Evolutionary conservation across 2,329 filamentous ascomycete species (phyloP).

Genomic region (Cylindrodendrum hubeiense): DNA sequence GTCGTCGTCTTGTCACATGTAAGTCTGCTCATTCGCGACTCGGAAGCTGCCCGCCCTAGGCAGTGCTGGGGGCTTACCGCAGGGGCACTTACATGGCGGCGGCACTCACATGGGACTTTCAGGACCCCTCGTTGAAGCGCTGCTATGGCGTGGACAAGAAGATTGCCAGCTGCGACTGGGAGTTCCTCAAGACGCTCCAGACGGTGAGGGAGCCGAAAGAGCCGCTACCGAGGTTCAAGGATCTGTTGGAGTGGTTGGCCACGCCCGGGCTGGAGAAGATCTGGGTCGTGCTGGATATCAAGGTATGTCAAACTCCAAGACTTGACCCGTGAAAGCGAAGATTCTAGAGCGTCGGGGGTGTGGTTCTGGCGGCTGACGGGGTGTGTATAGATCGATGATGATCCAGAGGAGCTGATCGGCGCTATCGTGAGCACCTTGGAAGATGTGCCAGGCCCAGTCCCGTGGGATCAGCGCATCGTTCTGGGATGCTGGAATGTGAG

Average conservation of each 20-base stretch:
- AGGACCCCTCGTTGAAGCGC: slow-evolving; percentile 82
- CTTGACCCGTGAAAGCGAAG: neutral
- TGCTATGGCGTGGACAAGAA: slow-evolving; percentile 83
- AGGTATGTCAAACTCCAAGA: slow-evolving; percentile 64
- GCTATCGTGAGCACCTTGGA: slow-evolving; percentile 74
- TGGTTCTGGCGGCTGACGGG: slow-evolving; percentile 23
- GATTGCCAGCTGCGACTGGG: slow-evolving; percentile 83
- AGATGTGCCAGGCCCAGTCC: slow-evolving; percentile 60
- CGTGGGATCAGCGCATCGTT: slow-evolving; percentile 81
- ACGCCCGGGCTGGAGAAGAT: slow-evolving; percentile 73
- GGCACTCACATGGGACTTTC: neutral
- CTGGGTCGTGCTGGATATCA: slow-evolving; percentile 91
- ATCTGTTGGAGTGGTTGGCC: slow-evolving; percentile 80
- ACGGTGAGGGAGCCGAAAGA: slow-evolving; percentile 77
- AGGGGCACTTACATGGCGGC: slow-evolving; percentile 15
- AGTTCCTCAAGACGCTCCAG: slow-evolving; percentile 74
- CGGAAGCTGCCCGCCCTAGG: neutral
- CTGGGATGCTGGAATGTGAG: slow-evolving; percentile 85
- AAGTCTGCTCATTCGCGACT: slow-evolving; percentile 44
- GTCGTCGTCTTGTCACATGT: slow-evolving; percentile 90
- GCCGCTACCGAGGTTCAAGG: slow-evolving; percentile 78
- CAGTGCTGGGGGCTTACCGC: neutral
- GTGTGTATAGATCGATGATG: slow-evolving; percentile 72
- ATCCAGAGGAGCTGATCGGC: slow-evolving; percentile 77
- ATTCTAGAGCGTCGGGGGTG: neutral